Conservation (phyloP, 2,329 filamentous ascomycete genomes). For the Emericellopsis atlantica region DNA sequence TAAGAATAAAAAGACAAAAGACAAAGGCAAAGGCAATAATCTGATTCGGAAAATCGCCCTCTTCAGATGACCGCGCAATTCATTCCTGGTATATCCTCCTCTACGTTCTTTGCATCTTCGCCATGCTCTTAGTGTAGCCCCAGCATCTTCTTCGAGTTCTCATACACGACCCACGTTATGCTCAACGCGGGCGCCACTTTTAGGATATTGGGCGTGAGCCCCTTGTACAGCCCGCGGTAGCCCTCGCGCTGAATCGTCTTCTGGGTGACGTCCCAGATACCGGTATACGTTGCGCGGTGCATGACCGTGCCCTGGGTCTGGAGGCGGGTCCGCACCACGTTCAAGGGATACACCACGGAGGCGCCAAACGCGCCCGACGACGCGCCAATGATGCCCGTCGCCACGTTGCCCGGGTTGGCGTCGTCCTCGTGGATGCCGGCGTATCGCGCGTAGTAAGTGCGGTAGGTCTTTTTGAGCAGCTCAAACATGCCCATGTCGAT, state of each 20-base stretch:
- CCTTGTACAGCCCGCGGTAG: constrained; percentile 79
- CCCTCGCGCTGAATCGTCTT: constrained; percentile 80
- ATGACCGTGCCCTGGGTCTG: constrained; percentile 92
- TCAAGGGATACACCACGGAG: constrained; percentile 88
- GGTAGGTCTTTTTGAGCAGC: constrained; percentile 67
- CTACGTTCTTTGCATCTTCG: not conserved
- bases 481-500: constrained; percentile 96
- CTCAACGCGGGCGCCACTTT: constrained; percentile 95
- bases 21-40: no score
- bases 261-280: constrained; percentile 77
- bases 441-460: constrained; percentile 55
- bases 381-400: constrained; percentile 80
- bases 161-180: constrained; percentile 89
- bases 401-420: constrained; percentile 66
- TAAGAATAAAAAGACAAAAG: no score
- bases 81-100: constrained; percentile 1
- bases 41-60: no score
- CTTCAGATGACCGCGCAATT: no score
- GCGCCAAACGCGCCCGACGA: constrained; percentile 86
- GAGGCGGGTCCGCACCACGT: constrained; percentile 79
- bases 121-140: constrained; percentile 24
- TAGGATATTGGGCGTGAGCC: constrained; percentile 84
- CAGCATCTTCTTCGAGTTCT: constrained; percentile 71
- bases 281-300: constrained; percentile 80
- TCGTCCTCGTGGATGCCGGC: constrained; percentile 72